Evolutionary conservation across 139 green algal species (phyloP), one percentile per base, ranked within the genome.

Genomic region (Chlamydomonas sp.): DNA sequence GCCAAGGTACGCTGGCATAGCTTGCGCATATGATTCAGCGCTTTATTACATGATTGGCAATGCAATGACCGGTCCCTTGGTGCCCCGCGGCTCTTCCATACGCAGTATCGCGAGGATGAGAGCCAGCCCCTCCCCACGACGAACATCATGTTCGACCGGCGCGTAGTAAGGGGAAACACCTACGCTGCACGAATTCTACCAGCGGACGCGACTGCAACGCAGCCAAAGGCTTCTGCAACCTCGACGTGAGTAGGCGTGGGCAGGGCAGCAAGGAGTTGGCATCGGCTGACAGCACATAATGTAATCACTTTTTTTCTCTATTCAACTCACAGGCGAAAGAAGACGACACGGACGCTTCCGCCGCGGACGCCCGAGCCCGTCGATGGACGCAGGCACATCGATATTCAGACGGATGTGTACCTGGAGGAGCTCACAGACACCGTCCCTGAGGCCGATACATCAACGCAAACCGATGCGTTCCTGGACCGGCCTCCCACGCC

Each of bases 141-240:
- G 0, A 98, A 98, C 89, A 97, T 98, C 78, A 98, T 98, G 96
- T 98, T 97, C 82, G 95, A 98, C 86, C 90, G 95, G 31, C 90
- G 96, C 9, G 95, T 98, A 2, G 94, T 98, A 1, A 93, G 96
- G 7, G 96, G 96, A 6, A 98, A 97, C 91, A 98, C 96, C 4
- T 98, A 97, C 77, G 96, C 94, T 4, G 90, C 95, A 8, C 93
- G 95, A 14, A 94, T 96, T 61, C 82, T 96, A 49, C 93, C 95
- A 75, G 91, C 94, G 76, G 95, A 96, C 61, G 72, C 88, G 8
- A 64, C 71, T 7, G 76, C 91, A 49, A 89, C 85, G 68, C 67
- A 89, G n/a, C 68, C 76, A 14, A 89, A 85, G 58, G 83, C 9
- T 10, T 68, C 31, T 2, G 14, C 69, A 20, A 62, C 78, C 31